Percentiles rank a stretch among this genome's conserved stretches.
phyloP scores from a whole-genome alignment of 768 basidiomycete genomes.

The Kwoniella dejecticola region DNA sequence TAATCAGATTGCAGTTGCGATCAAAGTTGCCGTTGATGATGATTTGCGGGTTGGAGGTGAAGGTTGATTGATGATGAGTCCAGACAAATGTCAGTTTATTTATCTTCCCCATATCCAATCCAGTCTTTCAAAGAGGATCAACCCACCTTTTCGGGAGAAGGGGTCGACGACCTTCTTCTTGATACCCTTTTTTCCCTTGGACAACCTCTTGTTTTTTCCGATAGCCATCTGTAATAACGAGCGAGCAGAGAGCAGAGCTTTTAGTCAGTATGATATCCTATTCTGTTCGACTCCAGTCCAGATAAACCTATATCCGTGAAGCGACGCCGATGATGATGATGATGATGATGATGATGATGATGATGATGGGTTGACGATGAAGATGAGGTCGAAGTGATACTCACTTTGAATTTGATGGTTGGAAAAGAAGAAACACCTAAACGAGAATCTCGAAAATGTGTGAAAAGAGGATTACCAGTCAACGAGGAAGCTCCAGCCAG shows the following conservation, averaged over 20 bases:
- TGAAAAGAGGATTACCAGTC: conserved; percentile 5
- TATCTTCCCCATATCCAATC: not conserved
- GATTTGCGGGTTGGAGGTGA: not conserved
- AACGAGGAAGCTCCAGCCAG: no score
- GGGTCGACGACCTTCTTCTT: conserved; percentile 99
- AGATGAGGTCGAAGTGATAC: conserved; percentile 2
- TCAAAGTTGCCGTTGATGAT: not conserved
- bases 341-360: not conserved
- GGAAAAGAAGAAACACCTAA: conserved; percentile 2
- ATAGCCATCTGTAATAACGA: conserved; percentile 47
- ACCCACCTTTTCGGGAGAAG: conserved; percentile 94
- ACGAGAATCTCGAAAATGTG: conserved; percentile 1
- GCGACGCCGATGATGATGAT: not conserved
- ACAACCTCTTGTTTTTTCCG: conserved; percentile 75
- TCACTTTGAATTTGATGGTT: conserved; percentile 25
- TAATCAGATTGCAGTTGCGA: no score
- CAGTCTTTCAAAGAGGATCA: not conserved
- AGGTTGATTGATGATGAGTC: not conserved
- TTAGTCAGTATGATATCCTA: no score
- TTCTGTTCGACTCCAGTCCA: not conserved
- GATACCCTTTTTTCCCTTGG: conserved; percentile 62
- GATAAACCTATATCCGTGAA: not conserved
- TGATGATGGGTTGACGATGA: no score
- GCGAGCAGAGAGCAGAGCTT: no score
- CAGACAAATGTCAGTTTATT: conserved; percentile 1